Evolutionary conservation across 1,139 yeast species (phyloP), one percentile per base, ranked within the genome.

Genomic region (Wickerhamiella infanticola): DNA sequence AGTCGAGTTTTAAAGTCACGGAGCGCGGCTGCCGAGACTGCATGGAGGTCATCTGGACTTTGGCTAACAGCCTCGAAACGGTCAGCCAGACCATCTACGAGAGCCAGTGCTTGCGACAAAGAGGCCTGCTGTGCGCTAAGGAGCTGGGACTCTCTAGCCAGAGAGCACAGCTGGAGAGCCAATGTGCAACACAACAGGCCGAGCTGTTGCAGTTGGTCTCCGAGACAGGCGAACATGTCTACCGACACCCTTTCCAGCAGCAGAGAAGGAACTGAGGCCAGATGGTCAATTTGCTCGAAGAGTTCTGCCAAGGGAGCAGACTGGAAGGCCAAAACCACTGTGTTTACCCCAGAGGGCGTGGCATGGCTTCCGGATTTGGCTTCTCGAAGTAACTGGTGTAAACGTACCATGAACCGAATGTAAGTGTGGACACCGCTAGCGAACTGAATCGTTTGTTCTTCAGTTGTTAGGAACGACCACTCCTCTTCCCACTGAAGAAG

Each of bases 361-460:
- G 11, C 13, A 24, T 3, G 13, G 9, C 26, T 7, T 3, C 39
- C 39, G 2, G 18, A 18, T 18, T 18, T 18, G 35, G 44, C 24
- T 2, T 25, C 31, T 4, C 42, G 42, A 4, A 33, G 31, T 5
- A 23, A 7, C 24, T 31, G 25, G 39, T 38, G 41, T 51, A 67
- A 67, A 35, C 65, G 61, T 1, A 79, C 71, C 49, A 77, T 62
- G 46, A 81, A 65, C 48, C 73, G 69, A 45, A 81, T 75, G 53
- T 79, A 81, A 59, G 81, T 77, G 58, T 77, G 80, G 45, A 81
- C 79, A 47, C 80, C 73, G 55, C 81, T 90, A 6, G 81, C 81
- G 63, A 82, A 81, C 57, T 83, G 93, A 40, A 80, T 68, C 1
- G 80, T 76, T 0, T 90, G 84, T 29, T 29, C 33, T 58, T 81